These are phyloP conservation scores for Panaeolus cyanescens DNA, from an alignment of 768 basidiomycete species.

Conservation along the genomic window DNA sequence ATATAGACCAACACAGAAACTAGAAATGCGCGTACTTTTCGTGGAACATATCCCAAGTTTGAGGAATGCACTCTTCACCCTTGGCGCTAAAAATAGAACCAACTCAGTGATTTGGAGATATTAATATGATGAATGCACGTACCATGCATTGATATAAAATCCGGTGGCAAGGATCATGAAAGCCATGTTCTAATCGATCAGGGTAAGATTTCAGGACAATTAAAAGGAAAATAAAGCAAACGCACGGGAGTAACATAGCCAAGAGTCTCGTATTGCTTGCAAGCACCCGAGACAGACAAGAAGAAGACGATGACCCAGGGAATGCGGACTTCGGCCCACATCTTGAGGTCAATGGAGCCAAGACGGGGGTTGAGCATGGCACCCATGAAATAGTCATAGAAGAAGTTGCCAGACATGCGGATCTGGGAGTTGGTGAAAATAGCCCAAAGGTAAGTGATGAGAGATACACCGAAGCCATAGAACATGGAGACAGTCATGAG, in stretches of 20 bases:
- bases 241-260: conserved; percentile 91
- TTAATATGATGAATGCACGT: conserved; percentile 14
- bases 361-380: conserved; percentile 92
- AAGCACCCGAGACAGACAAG: conserved; percentile 87
- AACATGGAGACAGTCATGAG: conserved; percentile 97
- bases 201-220: not conserved
- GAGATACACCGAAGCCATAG: conserved; percentile 81
- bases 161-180: conserved; percentile 96
- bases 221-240: conserved; percentile 10
- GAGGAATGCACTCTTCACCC: conserved; percentile 93
- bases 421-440: conserved; percentile 79
- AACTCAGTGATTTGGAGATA: conserved; percentile 7
- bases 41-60: conserved; percentile 99
- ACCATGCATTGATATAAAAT: conserved; percentile 97
- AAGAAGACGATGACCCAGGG: conserved; percentile 98
- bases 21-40: conserved; percentile 70
- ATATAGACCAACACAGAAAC: conserved; percentile 1
- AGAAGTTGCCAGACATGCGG: conserved; percentile 92
- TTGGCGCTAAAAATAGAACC: conserved; percentile 58
- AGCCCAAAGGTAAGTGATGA: conserved; percentile 79
- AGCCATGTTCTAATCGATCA: conserved; percentile 76
- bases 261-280: conserved; percentile 92
- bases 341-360: conserved; percentile 91
- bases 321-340: conserved; percentile 97
- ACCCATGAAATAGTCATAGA: conserved; percentile 98